Evolutionary conservation across 148 eudicot genomes (phyloP), one percentile per base, ranked within the genome.

Genomic region (Persicaria tinctoria): DNA sequence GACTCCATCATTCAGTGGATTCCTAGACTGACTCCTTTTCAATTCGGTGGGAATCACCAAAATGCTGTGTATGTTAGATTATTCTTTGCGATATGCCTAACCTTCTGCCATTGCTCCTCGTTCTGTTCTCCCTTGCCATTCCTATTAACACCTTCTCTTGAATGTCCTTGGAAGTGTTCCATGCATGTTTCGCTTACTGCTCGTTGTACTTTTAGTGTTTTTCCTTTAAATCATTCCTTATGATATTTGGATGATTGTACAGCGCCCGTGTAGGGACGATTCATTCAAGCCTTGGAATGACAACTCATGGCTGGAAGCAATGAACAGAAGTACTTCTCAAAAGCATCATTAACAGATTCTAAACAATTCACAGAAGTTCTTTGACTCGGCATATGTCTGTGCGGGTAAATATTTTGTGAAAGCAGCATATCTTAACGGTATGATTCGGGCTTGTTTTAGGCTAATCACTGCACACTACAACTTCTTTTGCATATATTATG

Each of bases 281-380:
- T 66, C 68, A 63, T 66, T 66, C 17, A 5, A 27, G 32, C 70
- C 70, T 38, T 66, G 70, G 70, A 66, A 38, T 0, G 70, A 66
- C 70, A 41, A 66, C 1, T 41, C 48, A 44, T 66, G 70, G 70
- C 13, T 66, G 70, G 47, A 66, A 66, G 70, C 70, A 66, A 0
- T 66, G 48, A 8, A 44, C n/a, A 66, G 14, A 44, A 12, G 70
- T 44, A 66, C 70, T 41, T 66, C 70, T 44, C 12, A 20, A 18
- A 7, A 18, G 20, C 9, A 59, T 18, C 38, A 20, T 4, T 59
- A 54, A 54, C 57, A 54, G 57, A 54, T 54, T 54, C 57, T 13
- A 59, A 66, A 38, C 8, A 2, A 44, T 66, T 46, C 47, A 66
- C 17, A 41, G 18, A 66, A 41, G 70, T 64, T 32, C 7, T 64